These are phyloP conservation scores for Wickerhamomyces hampshirensis DNA, from an alignment of 805 yeast species.

Conservation along the genomic window DNA sequence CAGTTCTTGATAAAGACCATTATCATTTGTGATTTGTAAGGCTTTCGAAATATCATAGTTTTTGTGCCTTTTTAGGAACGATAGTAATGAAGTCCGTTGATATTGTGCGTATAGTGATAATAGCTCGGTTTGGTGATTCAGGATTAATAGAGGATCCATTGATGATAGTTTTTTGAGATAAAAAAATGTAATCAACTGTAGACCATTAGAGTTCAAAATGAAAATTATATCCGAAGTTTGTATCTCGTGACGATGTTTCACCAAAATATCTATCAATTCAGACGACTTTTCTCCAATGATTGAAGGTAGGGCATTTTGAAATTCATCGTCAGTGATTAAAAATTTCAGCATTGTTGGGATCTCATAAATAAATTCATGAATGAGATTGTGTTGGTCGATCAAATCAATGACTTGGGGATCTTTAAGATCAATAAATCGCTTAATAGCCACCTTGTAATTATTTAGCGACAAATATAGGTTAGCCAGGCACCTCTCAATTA, in stretches of 20 bases:
- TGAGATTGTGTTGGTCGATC: constrained; percentile 57
- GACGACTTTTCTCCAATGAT: constrained; percentile 27
- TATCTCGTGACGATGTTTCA: constrained; percentile 62
- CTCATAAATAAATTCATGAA: constrained; percentile 41
- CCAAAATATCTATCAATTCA: constrained; percentile 49
- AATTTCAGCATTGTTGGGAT: constrained; percentile 49
- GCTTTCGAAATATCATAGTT: constrained; percentile 70
- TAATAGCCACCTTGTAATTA: constrained; percentile 59
- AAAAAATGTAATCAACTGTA: constrained; percentile 53
- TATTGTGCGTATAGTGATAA: constrained; percentile 61
- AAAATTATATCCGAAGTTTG: constrained; percentile 47
- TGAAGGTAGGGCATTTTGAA: constrained; percentile 33
- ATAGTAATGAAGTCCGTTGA: constrained; percentile 49
- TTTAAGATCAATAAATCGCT: constrained; percentile 51
- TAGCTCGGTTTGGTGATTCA: constrained; percentile 61
- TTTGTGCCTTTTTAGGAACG: constrained; percentile 53
- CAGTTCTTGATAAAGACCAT: constrained; percentile 58
- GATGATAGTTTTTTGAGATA: constrained; percentile 57
- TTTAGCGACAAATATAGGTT: constrained; percentile 51
- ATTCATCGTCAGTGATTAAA: constrained; percentile 34
- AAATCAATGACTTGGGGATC: constrained; percentile 54
- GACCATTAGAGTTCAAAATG: constrained; percentile 34
- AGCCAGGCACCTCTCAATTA: constrained; percentile 41
- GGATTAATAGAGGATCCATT: constrained; percentile 50
- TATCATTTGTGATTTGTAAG: constrained; percentile 54